These are phyloP conservation scores for Clitopilus passeckerianus DNA, from an alignment of 768 basidiomycete genomes.

Conservation along the genomic window DNA sequence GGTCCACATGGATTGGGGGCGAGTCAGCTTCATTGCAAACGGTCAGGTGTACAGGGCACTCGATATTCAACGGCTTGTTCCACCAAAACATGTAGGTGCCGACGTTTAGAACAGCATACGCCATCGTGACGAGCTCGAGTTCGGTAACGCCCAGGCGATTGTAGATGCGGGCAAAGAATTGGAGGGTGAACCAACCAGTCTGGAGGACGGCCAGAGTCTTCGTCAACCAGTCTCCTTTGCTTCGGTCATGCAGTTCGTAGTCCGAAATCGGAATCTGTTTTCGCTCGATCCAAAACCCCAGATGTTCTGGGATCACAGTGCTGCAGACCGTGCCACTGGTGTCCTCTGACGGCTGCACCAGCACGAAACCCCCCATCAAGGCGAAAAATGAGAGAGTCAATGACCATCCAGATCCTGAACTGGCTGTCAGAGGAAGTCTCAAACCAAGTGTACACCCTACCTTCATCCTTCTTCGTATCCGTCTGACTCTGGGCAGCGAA, in stretches of 20 bases:
- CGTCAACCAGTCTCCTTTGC: conserved; percentile 24
- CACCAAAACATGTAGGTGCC: conserved; percentile 25
- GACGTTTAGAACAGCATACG: conserved; percentile 20
- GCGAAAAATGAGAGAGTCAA: conserved; percentile 18
- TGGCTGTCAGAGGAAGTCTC: too few species aligned
- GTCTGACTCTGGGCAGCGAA: background rate
- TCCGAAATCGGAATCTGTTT: background rate
- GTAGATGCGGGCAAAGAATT: conserved; percentile 17
- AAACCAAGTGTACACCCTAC: background rate
- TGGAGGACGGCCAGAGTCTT: conserved; percentile 26
- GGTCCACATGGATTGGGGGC: background rate
- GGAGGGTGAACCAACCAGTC: conserved; percentile 24
- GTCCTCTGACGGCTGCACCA: too few species aligned
- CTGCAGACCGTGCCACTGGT: too few species aligned
- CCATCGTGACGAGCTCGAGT: conserved; percentile 26
- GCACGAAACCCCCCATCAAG: conserved; percentile 24
- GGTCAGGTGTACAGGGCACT: conserved; percentile 5
- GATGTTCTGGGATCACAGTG: background rate
- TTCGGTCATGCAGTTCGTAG: conserved; percentile 20
- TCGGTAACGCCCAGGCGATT: conserved; percentile 20
- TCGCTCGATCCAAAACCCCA: background rate
- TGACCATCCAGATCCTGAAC: conserved; percentile 9
- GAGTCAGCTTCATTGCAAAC: background rate
- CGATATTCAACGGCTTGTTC: conserved; percentile 25
- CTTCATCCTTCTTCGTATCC: background rate